Conservation (phyloP, 805 yeast species). For the Isabelozyma gotoi region DNA sequence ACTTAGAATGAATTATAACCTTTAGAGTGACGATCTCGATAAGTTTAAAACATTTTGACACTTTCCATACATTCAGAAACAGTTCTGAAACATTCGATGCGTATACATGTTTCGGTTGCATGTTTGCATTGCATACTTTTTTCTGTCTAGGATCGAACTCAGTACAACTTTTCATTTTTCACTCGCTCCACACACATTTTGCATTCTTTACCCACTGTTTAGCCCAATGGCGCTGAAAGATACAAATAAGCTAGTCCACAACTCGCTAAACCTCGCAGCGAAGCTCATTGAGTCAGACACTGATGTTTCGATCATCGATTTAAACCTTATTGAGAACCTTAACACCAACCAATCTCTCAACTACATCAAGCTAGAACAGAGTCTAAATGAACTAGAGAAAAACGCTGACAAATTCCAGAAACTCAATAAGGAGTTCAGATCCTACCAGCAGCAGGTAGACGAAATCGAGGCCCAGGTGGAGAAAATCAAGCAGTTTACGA, state of each 20-base stretch:
- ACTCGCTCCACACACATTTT: too few species aligned
- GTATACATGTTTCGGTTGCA: too few species aligned
- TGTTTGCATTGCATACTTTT: too few species aligned
- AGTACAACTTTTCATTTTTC: too few species aligned
- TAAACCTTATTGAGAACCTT: slow-evolving; percentile 51
- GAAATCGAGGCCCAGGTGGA: slow-evolving; percentile 35
- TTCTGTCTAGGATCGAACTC: too few species aligned
- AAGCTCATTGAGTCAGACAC: slow-evolving; percentile 40
- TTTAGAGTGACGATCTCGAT: too few species aligned
- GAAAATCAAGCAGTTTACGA: slow-evolving; percentile 45
- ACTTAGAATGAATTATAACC: too few species aligned
- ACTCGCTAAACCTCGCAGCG: slow-evolving; percentile 29
- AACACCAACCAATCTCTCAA: slow-evolving; percentile 60
- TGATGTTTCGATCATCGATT: slow-evolving; percentile 40
- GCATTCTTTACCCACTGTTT: neutral
- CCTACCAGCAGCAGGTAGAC: slow-evolving; percentile 19
- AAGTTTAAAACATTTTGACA: too few species aligned
- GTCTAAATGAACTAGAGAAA: slow-evolving; percentile 42
- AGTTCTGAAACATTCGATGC: too few species aligned
- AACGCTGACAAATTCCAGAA: slow-evolving; percentile 31
- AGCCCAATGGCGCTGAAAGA: slow-evolving; percentile 15
- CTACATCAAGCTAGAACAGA: slow-evolving; percentile 44
- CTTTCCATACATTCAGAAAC: too few species aligned
- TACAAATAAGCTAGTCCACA: slow-evolving; percentile 23
- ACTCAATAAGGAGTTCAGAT: slow-evolving; percentile 24